Evolutionary conservation across 23 red algal species (phyloP).

Genomic region (Agarophyton chilense): DNA sequence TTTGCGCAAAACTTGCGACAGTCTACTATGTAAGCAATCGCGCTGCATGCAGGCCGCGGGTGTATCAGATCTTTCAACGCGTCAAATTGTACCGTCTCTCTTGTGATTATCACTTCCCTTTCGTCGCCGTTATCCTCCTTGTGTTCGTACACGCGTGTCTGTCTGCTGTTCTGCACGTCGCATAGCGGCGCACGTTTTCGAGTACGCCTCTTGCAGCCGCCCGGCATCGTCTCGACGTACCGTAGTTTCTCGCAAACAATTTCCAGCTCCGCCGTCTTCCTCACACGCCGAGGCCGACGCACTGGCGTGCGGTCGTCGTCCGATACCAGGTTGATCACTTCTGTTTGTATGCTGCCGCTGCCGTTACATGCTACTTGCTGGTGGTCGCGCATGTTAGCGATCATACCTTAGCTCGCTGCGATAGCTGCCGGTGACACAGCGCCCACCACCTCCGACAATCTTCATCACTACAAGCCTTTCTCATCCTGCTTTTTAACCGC

Average conservation of each 20-base stretch:
- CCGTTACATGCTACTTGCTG: too few relatives aligned
- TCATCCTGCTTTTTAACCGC: too few relatives aligned
- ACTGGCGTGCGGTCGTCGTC: conserved; percentile 13
- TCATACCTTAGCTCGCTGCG: too few relatives aligned
- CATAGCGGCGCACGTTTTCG: not conserved
- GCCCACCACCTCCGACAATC: too few relatives aligned
- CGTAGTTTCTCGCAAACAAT: not conserved
- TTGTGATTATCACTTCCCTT: not conserved
- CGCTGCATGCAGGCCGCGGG: not conserved
- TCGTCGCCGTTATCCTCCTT: too few relatives aligned
- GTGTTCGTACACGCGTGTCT: too few relatives aligned
- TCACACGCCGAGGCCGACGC: not conserved
- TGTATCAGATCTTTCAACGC: not conserved
- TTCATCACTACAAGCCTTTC: too few relatives aligned
- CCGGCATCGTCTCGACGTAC: not conserved
- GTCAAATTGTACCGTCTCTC: not conserved
- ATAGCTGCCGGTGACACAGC: too few relatives aligned
- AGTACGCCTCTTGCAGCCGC: too few relatives aligned
- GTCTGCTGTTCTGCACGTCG: not conserved
- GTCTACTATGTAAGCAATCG: not conserved
- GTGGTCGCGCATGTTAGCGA: not conserved
- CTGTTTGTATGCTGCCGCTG: not conserved
- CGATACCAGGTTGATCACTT: conserved; percentile 5
- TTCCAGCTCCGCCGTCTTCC: not conserved
- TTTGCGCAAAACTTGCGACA: not conserved